Conservation (phyloP, 1,139 yeast genomes). For the Suhomyces coccinellae region DNA sequence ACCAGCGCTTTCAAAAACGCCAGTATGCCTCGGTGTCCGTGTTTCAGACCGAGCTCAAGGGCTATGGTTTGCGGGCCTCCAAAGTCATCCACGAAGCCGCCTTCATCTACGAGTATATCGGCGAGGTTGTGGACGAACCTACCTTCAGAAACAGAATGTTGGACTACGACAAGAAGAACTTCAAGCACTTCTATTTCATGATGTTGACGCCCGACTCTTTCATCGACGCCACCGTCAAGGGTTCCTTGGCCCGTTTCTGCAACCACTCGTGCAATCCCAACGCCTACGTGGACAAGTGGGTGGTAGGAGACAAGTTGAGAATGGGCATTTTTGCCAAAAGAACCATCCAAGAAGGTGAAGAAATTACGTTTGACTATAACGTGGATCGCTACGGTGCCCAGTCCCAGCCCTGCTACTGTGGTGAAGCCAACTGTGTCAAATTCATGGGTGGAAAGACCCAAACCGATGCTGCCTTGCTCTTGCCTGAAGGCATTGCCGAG, state of each 20-base stretch:
- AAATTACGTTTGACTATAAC: constrained; percentile 91
- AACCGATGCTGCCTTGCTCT: constrained; percentile 80
- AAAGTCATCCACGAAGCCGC: constrained; percentile 55
- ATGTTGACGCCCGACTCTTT: constrained; percentile 92
- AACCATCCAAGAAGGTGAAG: constrained; percentile 75
- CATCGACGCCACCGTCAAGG: constrained; percentile 89
- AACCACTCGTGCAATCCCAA: constrained; percentile 95
- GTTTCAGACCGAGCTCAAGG: constrained; percentile 78
- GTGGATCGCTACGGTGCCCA: constrained; percentile 96
- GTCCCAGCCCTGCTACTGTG: constrained; percentile 94
- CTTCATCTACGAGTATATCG: constrained; percentile 88
- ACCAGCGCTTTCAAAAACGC: constrained; percentile 80
- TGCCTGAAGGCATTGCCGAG: constrained; percentile 82
- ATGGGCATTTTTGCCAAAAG: constrained; percentile 96
- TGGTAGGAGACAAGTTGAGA: constrained; percentile 81
- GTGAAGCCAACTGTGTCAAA: constrained; percentile 88
- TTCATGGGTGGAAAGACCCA: constrained; percentile 96
- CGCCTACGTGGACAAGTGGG: constrained; percentile 96
- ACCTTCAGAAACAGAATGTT: constrained; percentile 72
- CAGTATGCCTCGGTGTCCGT: constrained; percentile 76
- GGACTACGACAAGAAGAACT: constrained; percentile 67
- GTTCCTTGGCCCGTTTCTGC: constrained; percentile 85
- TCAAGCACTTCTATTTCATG: constrained; percentile 93
- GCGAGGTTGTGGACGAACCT: constrained; percentile 84
- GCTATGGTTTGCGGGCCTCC: constrained; percentile 84